These are phyloP conservation scores for Leishmania gerbilli DNA, from an alignment of 208 protist genomes.

Conservation along the genomic window DNA sequence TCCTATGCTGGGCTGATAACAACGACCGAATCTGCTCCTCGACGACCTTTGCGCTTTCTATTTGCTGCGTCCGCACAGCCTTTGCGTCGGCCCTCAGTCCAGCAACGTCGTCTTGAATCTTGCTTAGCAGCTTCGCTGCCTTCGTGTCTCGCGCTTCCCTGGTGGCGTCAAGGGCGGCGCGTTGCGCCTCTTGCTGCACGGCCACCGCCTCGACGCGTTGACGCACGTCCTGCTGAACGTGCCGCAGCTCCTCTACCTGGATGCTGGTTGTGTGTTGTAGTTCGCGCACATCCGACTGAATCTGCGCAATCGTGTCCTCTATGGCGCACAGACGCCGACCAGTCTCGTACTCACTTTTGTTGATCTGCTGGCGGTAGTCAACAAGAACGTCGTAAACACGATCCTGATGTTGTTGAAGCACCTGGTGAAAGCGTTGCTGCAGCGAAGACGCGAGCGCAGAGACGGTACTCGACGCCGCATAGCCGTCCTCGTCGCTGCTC, in stretches of 20 bases:
- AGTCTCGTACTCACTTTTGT: conserved; percentile 17
- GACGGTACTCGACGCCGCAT: neutral
- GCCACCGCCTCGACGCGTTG: neutral
- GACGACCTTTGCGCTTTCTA: conserved; percentile 4
- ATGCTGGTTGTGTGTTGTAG: neutral
- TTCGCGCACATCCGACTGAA: conserved; percentile 19
- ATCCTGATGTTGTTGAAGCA: conserved; percentile 18
- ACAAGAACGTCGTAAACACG: conserved; percentile 27
- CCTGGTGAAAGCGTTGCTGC: neutral
- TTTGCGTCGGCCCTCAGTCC: conserved; percentile 22
- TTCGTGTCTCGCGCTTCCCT: neutral
- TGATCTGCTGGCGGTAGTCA: conserved; percentile 23
- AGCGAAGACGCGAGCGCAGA: neutral
- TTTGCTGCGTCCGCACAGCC: conserved; percentile 5
- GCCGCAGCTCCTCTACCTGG: neutral
- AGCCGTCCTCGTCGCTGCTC: neutral
- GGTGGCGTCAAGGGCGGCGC: neutral
- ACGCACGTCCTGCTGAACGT: conserved; percentile 3
- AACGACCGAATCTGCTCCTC: conserved; percentile 22
- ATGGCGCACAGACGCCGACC: conserved; percentile 16
- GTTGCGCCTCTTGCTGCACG: conserved; percentile 11
- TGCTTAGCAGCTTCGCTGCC: conserved; percentile 3
- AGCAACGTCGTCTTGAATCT: conserved; percentile 5
- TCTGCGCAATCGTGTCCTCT: conserved; percentile 5
- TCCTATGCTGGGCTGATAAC: conserved; percentile 9